Conservation (phyloP, 164 flowering plant species). For the Kalanchoe fedtschenkoi region DNA sequence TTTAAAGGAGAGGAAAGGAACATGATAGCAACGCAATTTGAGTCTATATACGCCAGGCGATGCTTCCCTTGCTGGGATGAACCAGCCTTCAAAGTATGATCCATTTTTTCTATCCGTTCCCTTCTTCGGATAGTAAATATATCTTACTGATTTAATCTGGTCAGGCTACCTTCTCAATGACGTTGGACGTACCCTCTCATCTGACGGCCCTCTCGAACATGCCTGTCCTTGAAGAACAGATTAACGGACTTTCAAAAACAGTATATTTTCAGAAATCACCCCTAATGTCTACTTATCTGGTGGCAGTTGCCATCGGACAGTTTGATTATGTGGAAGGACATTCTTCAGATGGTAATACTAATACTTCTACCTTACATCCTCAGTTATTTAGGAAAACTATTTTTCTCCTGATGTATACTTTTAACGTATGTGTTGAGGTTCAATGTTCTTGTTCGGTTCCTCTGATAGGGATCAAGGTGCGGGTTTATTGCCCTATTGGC, state of each 20-base stretch:
- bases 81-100: slow-evolving; percentile 21
- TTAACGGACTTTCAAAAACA: slow-evolving; percentile 12
- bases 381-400: neutral
- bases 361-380: too few relatives aligned
- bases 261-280: slow-evolving; percentile 24
- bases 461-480: slow-evolving; percentile 58
- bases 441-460: neutral
- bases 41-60: slow-evolving; percentile 16
- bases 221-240: slow-evolving; percentile 17
- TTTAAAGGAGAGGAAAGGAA: slow-evolving; percentile 20
- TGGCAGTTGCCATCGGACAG: slow-evolving; percentile 8
- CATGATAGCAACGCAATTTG: slow-evolving; percentile 26
- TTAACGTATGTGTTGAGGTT: neutral
- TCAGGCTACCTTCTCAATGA: slow-evolving; percentile 29
- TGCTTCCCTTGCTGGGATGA: slow-evolving; percentile 37
- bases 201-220: slow-evolving; percentile 23
- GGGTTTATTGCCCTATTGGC: slow-evolving; percentile 82
- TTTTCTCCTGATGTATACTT: neutral
- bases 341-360: slow-evolving; percentile 5
- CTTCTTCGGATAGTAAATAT: neutral
- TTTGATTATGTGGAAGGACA: slow-evolving; percentile 6
- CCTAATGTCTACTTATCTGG: slow-evolving; percentile 23
- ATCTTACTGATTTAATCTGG: neutral
- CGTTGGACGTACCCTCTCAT: slow-evolving; percentile 19
- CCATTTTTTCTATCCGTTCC: too few relatives aligned